These are phyloP conservation scores for Candida patagonica DNA, from an alignment of 805 yeast genomes.

Conservation along the genomic window DNA sequence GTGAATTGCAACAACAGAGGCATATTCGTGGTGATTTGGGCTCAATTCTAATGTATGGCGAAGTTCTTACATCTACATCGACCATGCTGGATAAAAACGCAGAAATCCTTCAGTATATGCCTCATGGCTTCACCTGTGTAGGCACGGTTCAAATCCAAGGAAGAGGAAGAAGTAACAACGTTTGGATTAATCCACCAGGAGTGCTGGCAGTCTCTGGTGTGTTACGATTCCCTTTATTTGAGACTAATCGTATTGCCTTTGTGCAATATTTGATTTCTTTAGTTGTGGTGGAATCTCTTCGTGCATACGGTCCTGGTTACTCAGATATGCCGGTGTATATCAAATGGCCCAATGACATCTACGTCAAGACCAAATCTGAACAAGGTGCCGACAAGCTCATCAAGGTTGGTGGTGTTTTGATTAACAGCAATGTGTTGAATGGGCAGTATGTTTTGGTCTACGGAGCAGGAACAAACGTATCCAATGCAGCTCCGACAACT, in stretches of 20 bases:
- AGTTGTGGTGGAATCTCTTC: slow-evolving; percentile 73
- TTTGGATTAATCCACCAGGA: slow-evolving; percentile 93
- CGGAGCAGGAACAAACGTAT: slow-evolving; percentile 83
- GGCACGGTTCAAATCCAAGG: slow-evolving; percentile 88
- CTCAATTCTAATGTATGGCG: slow-evolving; percentile 61
- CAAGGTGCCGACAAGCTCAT: slow-evolving; percentile 25
- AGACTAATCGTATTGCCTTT: slow-evolving; percentile 51
- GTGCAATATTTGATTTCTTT: slow-evolving; percentile 78
- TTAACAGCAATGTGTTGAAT: slow-evolving; percentile 63
- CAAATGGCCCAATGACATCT: slow-evolving; percentile 97
- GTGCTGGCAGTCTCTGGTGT: slow-evolving; percentile 76
- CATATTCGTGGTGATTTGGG: slow-evolving; percentile 38
- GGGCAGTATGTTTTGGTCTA: slow-evolving; percentile 56
- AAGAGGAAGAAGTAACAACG: slow-evolving; percentile 88
- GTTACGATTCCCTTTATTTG: slow-evolving; percentile 41
- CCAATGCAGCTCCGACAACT: slow-evolving; percentile 84
- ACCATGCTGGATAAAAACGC: slow-evolving; percentile 69
- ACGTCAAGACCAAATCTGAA: slow-evolving; percentile 35
- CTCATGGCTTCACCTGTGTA: slow-evolving; percentile 56
- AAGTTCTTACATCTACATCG: slow-evolving; percentile 83
- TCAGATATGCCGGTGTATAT: slow-evolving; percentile 68
- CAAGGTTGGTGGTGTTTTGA: slow-evolving; percentile 77
- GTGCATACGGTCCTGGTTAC: slow-evolving; percentile 55
- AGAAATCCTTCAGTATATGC: slow-evolving; percentile 45
- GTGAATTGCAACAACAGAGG: slow-evolving; percentile 21